These are phyloP conservation scores for Boletus subparvulus DNA, from an alignment of 768 basidiomycete genomes.

Conservation along the genomic window DNA sequence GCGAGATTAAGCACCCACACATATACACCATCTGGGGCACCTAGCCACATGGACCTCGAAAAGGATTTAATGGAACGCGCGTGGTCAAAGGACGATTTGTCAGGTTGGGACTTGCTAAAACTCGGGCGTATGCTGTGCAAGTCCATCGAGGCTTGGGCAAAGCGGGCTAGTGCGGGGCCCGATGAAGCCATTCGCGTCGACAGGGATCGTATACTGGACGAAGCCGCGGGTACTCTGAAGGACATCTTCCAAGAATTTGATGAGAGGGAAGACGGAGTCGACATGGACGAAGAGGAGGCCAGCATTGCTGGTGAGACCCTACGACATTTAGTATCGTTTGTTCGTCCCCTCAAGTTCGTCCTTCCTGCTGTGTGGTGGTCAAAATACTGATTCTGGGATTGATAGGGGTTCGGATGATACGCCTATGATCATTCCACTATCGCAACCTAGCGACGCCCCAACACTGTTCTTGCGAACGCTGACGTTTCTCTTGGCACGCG, in stretches of 20 bases:
- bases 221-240: constrained; percentile 66
- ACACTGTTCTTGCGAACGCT: constrained; percentile 62
- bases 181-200: constrained; percentile 32
- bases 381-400: constrained; percentile 12
- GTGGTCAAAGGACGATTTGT: constrained; percentile 67
- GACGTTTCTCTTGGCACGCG: constrained; percentile 61
- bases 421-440: constrained; percentile 51
- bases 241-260: constrained; percentile 76
- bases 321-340: constrained; percentile 55
- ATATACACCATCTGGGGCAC: constrained; percentile 61
- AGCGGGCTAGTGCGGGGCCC: constrained; percentile 28
- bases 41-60: constrained; percentile 58
- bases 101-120: constrained; percentile 64
- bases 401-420: constrained; percentile 46
- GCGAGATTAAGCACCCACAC: constrained; percentile 48
- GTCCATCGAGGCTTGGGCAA: constrained; percentile 62
- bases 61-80: constrained; percentile 67
- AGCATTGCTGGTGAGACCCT: constrained; percentile 62
- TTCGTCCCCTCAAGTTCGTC: constrained; percentile 57
- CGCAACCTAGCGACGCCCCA: constrained; percentile 53
- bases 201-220: constrained; percentile 61
- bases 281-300: constrained; percentile 68
- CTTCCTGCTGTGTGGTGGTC: background rate
- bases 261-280: constrained; percentile 53
- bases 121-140: constrained; percentile 54